Base-by-base conservation (phyloP, 495 filamentous ascomycete genomes). In the Penicillium crystallinum region DNA sequence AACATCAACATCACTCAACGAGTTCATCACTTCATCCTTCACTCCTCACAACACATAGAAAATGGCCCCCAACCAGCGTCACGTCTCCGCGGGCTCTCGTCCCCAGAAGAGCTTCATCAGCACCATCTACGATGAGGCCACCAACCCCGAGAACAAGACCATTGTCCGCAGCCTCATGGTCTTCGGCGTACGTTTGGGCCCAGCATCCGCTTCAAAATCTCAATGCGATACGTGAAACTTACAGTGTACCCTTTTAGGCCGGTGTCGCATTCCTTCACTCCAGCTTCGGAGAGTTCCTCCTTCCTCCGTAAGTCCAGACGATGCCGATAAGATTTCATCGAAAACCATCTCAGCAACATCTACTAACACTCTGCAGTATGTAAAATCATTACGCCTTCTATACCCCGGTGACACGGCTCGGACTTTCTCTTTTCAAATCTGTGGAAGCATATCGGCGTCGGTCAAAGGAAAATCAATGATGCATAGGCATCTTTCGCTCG, bases 221-320 rank as follows among this genome's bases (percentile, higher is more conserved):
- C 5, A 29, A 19, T 22, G 31, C 35, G 55, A 58, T 23, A 29
- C 10, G 19, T 27, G 33, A 51, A 55, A 37, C 62, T 69, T 55
- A 65, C 43, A n/a, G 29, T 11, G 15, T 52, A 36, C 21, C 7
- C 33, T 37, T 63, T 14, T 58, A 90, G 86, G 82, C 77, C 57
- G 85, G 85, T 53, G 78, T 90, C 40, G 82, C 86, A 42, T 87
- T 90, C 74, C 74, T 90, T 56, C 77, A 84, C 63, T 87, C 83
- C 73, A 82, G 81, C 61, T 86, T 84, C 79, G 78, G 79, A 77
- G 86, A 89, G 72, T 75, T 85, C 63, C 74, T 90, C 50, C 76
- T 89, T 48, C 86, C 87, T 60, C 82, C 84, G 82, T 90, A 71
- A 78, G 80, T 77, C 56, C 47, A 49, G 4, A 7, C 33, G 7